Evolutionary conservation across 139 green algal genomes (phyloP).

Genomic region (Dunaliella primolecta): DNA sequence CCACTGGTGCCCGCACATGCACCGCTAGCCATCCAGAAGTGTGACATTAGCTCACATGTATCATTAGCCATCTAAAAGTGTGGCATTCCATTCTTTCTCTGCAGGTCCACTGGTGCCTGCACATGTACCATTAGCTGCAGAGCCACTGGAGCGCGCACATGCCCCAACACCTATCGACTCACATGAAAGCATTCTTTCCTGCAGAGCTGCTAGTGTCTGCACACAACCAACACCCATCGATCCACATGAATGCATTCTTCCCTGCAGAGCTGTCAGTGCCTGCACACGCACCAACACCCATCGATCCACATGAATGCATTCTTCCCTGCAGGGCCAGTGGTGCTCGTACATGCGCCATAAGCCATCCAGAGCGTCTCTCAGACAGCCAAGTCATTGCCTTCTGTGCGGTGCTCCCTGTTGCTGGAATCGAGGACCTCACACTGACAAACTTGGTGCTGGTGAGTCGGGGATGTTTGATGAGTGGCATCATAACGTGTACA

Average conservation of each 20-base stretch:
- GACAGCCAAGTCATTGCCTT: slow-evolving; percentile 39
- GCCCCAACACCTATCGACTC: no score
- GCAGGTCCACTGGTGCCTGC: neutral
- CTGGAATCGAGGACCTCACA: slow-evolving; percentile 26
- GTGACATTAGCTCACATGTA: no score
- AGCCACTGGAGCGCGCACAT: neutral
- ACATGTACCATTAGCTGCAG: neutral
- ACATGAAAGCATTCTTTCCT: neutral
- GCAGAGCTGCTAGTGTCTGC: neutral
- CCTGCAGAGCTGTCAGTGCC: neutral
- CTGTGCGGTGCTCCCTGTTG: slow-evolving; percentile 36
- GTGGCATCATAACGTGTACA: slow-evolving; percentile 21
- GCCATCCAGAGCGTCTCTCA: slow-evolving; percentile 27
- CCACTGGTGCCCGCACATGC: neutral
- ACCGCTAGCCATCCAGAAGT: slow-evolving; percentile 32
- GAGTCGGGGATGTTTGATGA: slow-evolving; percentile 37
- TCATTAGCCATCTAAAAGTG: no score
- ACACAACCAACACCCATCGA: no score
- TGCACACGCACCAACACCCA: neutral
- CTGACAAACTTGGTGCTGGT: slow-evolving; percentile 44
- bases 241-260: neutral
- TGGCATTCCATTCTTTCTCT: neutral
- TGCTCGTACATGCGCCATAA: slow-evolving; percentile 30
- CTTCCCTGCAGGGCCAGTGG: slow-evolving; percentile 30
- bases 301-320: no score